phyloP scores from a whole-genome alignment of 495 filamentous ascomycete genomes.

The Chaetomium fimeti region DNA sequence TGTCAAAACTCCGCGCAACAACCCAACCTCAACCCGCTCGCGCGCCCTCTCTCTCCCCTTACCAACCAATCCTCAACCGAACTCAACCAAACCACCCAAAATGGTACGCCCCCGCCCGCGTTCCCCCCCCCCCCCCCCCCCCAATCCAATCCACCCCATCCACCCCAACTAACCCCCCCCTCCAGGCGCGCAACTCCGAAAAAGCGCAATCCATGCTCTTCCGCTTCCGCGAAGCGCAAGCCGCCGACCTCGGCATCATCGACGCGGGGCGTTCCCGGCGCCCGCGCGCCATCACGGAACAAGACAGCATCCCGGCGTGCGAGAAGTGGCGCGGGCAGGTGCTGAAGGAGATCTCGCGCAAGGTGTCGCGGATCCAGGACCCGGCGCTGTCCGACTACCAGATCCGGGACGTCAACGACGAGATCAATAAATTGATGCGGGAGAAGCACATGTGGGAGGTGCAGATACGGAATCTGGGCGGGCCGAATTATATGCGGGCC shows the following conservation, averaged over 20 bases:
- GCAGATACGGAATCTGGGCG: conserved; percentile 89
- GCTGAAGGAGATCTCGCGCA: conserved; percentile 94
- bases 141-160: neutral
- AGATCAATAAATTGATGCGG: conserved; percentile 98
- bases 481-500: conserved; percentile 97
- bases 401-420: conserved; percentile 96
- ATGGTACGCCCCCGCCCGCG: conserved; percentile 10
- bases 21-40: neutral
- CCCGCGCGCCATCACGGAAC: conserved; percentile 81
- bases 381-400: conserved; percentile 85
- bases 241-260: conserved; percentile 92
- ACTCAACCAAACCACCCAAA: neutral
- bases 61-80: neutral
- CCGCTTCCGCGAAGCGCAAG: conserved; percentile 97
- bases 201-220: conserved; percentile 99
- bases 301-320: conserved; percentile 79
- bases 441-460: conserved; percentile 99
- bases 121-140: neutral
- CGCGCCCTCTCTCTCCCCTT: neutral
- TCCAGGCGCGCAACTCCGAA: conserved; percentile 74
- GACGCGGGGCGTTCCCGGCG: conserved; percentile 87
- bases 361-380: conserved; percentile 94
- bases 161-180: neutral
- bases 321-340: conserved; percentile 99
- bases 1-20: neutral